Evolutionary conservation across 306 rosid species (phyloP), one percentile per base, ranked within the genome.

Genomic region (barrel medic (Medicago truncatula)): DNA sequence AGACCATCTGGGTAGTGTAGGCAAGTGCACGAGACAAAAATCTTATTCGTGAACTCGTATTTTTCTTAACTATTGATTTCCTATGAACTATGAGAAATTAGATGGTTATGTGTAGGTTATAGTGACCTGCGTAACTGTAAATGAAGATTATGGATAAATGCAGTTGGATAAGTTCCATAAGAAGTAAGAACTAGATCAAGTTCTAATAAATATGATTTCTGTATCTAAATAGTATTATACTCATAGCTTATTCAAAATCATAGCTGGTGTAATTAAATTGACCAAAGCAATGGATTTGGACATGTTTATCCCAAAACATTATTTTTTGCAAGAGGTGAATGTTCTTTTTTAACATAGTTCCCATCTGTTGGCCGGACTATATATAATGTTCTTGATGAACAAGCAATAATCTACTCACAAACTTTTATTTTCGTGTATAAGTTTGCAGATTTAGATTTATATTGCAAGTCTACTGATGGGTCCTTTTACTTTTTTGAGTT

Each of bases 391-490:
- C 11, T 1, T 2, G 61, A 10, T 56, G 28, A 18, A 4, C 28
- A 56, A 56, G 61, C 73, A 60, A 16, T 75, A 21, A 39, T 54
- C 67, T 68, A 10, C 44, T 68, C 60, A 76, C 40, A 56, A 65
- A 25, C 57, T 41, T n/a, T 16, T 60, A 44, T 11, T 6, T 52
- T 67, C 28, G 25, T 13, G 18, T 54, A 13, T 40, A 25, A 43
- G 52, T 44, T 73, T 60, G 28, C 68, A 67, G 70, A 49, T 43
- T 74, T 28, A 17, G 58, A 71, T 59, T 63, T 59, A 59, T 25
- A 23, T 12, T 59, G 21, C 20, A 46, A 52, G 73, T 52, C 75
- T 66, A 66, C 77, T 77, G 31, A 60, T 61, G 77, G 70, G 13
- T 71, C 15, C 31, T 71, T 76, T 65, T 23, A 20, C 59, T 61